phyloP scores from a whole-genome alignment of 2,329 filamentous ascomycete species.

The Metarhizium humberi region DNA sequence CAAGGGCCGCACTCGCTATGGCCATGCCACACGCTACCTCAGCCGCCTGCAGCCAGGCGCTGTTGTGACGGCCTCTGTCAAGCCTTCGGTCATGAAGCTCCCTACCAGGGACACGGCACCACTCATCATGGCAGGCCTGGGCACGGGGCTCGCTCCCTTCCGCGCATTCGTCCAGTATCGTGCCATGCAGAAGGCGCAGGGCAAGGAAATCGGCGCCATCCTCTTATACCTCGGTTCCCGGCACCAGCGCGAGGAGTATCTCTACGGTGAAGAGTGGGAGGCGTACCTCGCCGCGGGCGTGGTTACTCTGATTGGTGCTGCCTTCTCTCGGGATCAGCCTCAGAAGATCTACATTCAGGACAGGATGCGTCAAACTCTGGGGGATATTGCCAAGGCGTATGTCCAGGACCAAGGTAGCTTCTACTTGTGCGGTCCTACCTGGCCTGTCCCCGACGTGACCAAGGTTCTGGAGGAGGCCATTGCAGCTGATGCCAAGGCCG shows the following conservation, averaged over 20 bases:
- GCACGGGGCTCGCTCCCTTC: constrained; percentile 97
- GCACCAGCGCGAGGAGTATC: constrained; percentile 96
- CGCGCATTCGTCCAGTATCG: constrained; percentile 97
- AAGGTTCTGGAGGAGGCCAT: constrained; percentile 91
- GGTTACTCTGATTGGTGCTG: constrained; percentile 84
- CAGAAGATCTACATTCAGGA: constrained; percentile 99
- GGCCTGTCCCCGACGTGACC: constrained; percentile 96
- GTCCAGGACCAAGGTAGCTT: constrained; percentile 82
- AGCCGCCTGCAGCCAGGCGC: constrained; percentile 65
- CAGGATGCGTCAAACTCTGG: constrained; percentile 82
- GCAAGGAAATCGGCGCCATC: constrained; percentile 87
- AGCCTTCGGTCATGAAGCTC: constrained; percentile 99
- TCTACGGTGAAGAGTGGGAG: constrained; percentile 99
- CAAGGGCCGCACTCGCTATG: constrained; percentile 78
- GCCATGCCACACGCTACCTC: constrained; percentile 88
- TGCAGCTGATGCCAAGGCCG: constrained; percentile 58
- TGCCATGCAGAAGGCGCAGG: constrained; percentile 94
- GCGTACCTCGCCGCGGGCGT: constrained; percentile 93
- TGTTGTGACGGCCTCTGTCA: constrained; percentile 83
- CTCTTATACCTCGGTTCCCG: constrained; percentile 94
- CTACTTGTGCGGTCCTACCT: constrained; percentile 95
- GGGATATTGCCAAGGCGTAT: constrained; percentile 78
- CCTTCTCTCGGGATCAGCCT: constrained; percentile 93
- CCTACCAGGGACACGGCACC: constrained; percentile 78
- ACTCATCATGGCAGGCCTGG: constrained; percentile 98